These are phyloP conservation scores for Cystobasidiaceae sp. DNA, from an alignment of 1,284 basidiomycete species.

Conservation along the genomic window DNA sequence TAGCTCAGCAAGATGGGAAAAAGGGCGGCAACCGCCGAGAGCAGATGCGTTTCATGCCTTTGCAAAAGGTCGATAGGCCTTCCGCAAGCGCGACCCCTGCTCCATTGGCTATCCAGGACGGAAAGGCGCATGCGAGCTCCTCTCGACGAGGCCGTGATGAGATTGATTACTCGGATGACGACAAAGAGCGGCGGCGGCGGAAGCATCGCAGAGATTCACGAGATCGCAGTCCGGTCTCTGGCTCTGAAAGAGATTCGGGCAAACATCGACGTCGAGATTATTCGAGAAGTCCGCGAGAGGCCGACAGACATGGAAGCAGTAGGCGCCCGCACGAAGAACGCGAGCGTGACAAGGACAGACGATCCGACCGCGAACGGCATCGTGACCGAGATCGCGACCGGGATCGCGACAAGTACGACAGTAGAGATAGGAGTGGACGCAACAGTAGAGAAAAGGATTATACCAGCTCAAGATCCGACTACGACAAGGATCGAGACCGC, in stretches of 20 bases:
- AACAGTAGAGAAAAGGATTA: constrained; percentile 6
- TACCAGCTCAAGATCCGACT: too few species aligned
- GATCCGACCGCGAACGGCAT: background rate
- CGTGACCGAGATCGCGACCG: constrained; percentile 36
- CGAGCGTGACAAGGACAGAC: background rate
- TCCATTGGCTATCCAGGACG: too few species aligned
- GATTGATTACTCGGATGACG: too few species aligned
- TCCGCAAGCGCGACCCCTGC: constrained; percentile 9
- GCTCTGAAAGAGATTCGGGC: too few species aligned
- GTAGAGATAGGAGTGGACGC: constrained; percentile 38
- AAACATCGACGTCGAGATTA: too few species aligned
- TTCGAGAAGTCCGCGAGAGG: background rate
- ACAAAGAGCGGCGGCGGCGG: background rate
- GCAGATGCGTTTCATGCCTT: constrained; percentile 34
- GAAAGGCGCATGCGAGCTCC: too few species aligned
- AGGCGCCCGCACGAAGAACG: too few species aligned
- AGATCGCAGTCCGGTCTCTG: too few species aligned
- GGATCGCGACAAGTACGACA: constrained; percentile 45
- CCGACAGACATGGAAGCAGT: background rate
- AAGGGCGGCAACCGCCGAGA: constrained; percentile 26
- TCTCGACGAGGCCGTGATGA: too few species aligned
- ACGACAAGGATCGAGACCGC: constrained; percentile 41
- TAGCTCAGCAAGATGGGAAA: constrained; percentile 13
- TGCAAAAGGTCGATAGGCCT: constrained; percentile 22
- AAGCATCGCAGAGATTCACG: background rate